Evolutionary conservation across 257 asterid genomes (phyloP), one percentile per base, ranked within the genome.

Genomic region (Capsicum baccatum): DNA sequence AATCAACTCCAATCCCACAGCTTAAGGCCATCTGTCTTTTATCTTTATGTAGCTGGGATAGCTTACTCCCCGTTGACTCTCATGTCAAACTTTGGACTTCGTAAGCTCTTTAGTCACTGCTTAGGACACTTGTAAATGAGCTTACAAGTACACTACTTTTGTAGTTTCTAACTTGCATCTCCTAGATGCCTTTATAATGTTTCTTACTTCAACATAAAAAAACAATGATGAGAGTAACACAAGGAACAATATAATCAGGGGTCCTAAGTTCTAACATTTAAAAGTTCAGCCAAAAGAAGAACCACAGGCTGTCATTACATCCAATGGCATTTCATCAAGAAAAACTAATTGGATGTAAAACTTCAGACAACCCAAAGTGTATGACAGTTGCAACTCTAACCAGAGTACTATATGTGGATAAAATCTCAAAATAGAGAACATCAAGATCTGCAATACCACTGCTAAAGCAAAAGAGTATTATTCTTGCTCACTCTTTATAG

Each of bases 221-320:
- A 44, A 44, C 44, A 39, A 54, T 76, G 63, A 76, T 78, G 64
- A 54, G 50, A 54, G 16, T 78, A 78, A 78, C 47, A 55, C 82
- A 78, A 54, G 64, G 14, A 54, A 26, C 82, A 54, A 14, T 78
- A 78, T 78, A 78, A 78, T 14, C 33, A 78, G 64, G 6, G 21
- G 33, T 35, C 50, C 15, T 17, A 70, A 42, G 26, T 69, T 55
- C 54, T 8, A 76, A 8, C 64, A 78, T 78, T 78, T 26, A 14
- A 78, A 33, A 78, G 50, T 33, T 78, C 8, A 35, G 14, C 50
- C 44, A 74, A 74, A 54, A 78, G 37, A 71, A 71, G 64, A 76
- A 54, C 33, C 54, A 16, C 52, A 42, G 12, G 79, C 9, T 78
- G 9, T 54, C 64, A 26, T 54, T 54, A 78, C 59, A 39, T 76